phyloP scores from a whole-genome alignment of 2,329 filamentous ascomycete species.

The Sarocladium kiliense region DNA sequence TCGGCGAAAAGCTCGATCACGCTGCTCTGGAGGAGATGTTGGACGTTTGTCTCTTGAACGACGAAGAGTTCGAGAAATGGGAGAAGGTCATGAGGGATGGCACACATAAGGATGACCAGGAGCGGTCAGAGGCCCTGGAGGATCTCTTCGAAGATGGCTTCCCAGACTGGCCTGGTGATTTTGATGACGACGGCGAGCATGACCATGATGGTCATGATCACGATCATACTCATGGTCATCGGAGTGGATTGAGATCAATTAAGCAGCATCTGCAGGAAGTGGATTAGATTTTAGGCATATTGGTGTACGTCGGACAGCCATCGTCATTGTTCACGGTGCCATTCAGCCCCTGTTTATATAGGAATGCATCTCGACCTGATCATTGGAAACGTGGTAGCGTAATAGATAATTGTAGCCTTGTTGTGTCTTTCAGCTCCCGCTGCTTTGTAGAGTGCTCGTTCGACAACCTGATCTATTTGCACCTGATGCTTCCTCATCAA shows the following conservation, averaged over 20 bases:
- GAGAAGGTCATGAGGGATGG: slow-evolving; percentile 43
- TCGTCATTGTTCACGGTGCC: no score
- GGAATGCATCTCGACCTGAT: no score
- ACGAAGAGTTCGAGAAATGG: slow-evolving; percentile 52
- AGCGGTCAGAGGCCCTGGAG: slow-evolving; percentile 27
- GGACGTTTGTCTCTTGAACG: slow-evolving; percentile 57
- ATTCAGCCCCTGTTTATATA: no score
- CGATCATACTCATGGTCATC: slow-evolving; percentile 8
- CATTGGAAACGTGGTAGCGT: no score
- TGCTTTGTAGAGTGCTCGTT: no score
- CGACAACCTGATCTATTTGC: no score
- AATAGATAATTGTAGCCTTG: no score
- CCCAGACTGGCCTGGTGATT: slow-evolving; percentile 48
- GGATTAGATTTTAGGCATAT: no score
- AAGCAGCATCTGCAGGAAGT: slow-evolving; percentile 6
- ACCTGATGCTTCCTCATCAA: no score
- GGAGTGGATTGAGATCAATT: neutral
- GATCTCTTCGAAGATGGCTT: slow-evolving; percentile 55
- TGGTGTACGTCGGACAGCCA: no score
- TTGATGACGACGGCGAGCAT: slow-evolving; percentile 26
- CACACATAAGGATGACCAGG: slow-evolving; percentile 31
- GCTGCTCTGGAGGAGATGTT: slow-evolving; percentile 45
- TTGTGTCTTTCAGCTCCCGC: no score
- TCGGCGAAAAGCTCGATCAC: slow-evolving; percentile 59
- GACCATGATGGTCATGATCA: slow-evolving; percentile 10